Conservation (phyloP, 495 filamentous ascomycete genomes). For the Lasiosphaeris hirsuta region DNA sequence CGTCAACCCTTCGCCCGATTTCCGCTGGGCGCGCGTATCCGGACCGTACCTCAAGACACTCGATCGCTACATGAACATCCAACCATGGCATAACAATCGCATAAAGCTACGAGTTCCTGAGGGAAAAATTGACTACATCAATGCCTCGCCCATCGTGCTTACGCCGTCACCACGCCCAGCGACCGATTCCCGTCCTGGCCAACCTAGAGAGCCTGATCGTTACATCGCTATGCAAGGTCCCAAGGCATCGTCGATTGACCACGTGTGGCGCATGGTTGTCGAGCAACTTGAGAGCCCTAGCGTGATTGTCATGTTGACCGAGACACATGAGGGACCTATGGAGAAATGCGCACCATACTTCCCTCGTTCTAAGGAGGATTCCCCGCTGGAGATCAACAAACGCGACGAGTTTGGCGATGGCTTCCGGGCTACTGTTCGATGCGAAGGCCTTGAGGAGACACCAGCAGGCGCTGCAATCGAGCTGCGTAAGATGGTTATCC, state of each 20-base stretch:
- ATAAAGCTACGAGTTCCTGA: conserved; percentile 78
- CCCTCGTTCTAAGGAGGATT: conserved; percentile 56
- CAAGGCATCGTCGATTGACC: conserved; percentile 63
- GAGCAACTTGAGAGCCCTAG: conserved; percentile 74
- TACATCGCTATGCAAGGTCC: conserved; percentile 75
- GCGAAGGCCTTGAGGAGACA: conserved; percentile 47
- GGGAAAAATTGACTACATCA: conserved; percentile 87
- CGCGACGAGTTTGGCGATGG: conserved; percentile 61
- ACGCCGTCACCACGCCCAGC: conserved; percentile 59
- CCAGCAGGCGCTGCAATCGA: conserved; percentile 50
- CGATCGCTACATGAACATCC: conserved; percentile 83
- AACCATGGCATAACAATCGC: conserved; percentile 81
- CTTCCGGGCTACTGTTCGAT: conserved; percentile 54
- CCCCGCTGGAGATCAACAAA: conserved; percentile 53
- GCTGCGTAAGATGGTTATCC: conserved; percentile 51
- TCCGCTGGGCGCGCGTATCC: conserved; percentile 54
- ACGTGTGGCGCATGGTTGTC: conserved; percentile 96
- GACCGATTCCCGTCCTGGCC: conserved; percentile 22
- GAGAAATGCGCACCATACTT: conserved; percentile 96
- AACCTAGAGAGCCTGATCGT: conserved; percentile 33
- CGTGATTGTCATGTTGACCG: conserved; percentile 94
- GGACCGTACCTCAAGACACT: conserved; percentile 49
- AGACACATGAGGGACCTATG: conserved; percentile 73
- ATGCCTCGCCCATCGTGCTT: conserved; percentile 83
- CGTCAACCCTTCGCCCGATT: conserved; percentile 42